These are phyloP conservation scores for Hanseniaspora osmophila DNA, from an alignment of 805 yeast species.

Conservation along the genomic window DNA sequence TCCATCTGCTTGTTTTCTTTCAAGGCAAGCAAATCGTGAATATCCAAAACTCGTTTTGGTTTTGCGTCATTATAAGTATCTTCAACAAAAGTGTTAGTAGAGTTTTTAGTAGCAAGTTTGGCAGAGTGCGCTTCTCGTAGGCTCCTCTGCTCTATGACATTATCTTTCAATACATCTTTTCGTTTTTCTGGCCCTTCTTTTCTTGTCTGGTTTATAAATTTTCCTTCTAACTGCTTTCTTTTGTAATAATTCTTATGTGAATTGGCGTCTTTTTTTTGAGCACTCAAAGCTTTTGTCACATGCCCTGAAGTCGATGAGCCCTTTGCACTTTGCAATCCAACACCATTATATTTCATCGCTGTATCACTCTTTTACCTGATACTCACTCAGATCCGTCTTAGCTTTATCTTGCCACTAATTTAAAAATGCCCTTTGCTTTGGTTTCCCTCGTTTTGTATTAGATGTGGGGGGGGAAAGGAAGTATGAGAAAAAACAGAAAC, in stretches of 20 bases:
- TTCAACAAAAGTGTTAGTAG: background rate
- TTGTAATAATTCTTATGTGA: background rate
- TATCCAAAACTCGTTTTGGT: too few species aligned
- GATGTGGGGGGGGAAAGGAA: too few species aligned
- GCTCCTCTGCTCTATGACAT: too few species aligned
- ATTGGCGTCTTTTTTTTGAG: background rate
- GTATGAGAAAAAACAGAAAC: too few species aligned
- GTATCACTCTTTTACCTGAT: too few species aligned
- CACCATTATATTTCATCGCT: slow-evolving; percentile 1
- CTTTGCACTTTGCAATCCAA: slow-evolving; percentile 5
- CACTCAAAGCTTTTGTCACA: background rate
- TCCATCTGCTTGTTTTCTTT: too few species aligned
- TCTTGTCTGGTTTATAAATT: background rate
- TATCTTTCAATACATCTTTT: background rate
- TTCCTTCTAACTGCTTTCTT: background rate
- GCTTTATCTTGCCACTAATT: too few species aligned
- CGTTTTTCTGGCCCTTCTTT: background rate
- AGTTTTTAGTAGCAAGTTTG: background rate
- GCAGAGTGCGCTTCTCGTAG: background rate
- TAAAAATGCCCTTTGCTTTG: too few species aligned
- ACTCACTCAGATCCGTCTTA: too few species aligned
- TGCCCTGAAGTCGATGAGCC: slow-evolving; percentile 5
- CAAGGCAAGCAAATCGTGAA: too few species aligned
- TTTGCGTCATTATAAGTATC: too few species aligned
- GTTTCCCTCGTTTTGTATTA: too few species aligned